phyloP scores from a whole-genome alignment of 192 early-diverging fungal species.

The Coemansia sp. region DNA sequence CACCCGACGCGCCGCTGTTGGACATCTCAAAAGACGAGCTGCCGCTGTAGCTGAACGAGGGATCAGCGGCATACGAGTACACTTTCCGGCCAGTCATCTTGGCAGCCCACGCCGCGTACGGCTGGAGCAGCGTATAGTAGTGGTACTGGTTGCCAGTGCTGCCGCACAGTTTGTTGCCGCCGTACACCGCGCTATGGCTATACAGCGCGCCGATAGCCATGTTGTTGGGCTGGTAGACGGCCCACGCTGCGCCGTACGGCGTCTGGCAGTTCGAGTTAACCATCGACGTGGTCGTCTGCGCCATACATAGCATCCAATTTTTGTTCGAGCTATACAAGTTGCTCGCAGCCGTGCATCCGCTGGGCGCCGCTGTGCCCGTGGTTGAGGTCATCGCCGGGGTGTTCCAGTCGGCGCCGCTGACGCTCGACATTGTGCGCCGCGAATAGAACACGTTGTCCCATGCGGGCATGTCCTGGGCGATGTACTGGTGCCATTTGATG shows the following conservation, averaged over 20 bases:
- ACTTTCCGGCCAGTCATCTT: constrained; percentile 21
- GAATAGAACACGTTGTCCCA: constrained; percentile 33
- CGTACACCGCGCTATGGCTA: constrained; percentile 33
- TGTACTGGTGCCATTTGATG: constrained; percentile 14
- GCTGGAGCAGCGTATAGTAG: constrained; percentile 42
- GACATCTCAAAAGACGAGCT: constrained; percentile 21
- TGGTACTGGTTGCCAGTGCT: constrained; percentile 28
- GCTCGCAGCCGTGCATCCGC: constrained; percentile 26
- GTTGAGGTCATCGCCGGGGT: constrained; percentile 4
- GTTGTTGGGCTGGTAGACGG: constrained; percentile 32
- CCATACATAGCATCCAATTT: constrained; percentile 27
- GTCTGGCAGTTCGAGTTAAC: constrained; percentile 33
- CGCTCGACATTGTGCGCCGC: constrained; percentile 23
- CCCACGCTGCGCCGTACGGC: constrained; percentile 39
- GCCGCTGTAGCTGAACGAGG: constrained; percentile 12
- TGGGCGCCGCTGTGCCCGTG: constrained; percentile 1
- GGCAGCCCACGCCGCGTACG: constrained; percentile 31
- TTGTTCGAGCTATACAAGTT: constrained; percentile 39
- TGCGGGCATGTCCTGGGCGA: constrained; percentile 12
- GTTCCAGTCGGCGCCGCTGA: constrained; percentile 15
- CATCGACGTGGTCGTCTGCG: constrained; percentile 19
- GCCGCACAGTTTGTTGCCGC: constrained; percentile 24
- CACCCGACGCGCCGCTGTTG: constrained; percentile 7
- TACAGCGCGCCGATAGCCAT: constrained; percentile 38
- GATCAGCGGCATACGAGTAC: constrained; percentile 15